phyloP scores from a whole-genome alignment of 2,329 filamentous ascomycete species.

The Pezicula rhizophila region DNA sequence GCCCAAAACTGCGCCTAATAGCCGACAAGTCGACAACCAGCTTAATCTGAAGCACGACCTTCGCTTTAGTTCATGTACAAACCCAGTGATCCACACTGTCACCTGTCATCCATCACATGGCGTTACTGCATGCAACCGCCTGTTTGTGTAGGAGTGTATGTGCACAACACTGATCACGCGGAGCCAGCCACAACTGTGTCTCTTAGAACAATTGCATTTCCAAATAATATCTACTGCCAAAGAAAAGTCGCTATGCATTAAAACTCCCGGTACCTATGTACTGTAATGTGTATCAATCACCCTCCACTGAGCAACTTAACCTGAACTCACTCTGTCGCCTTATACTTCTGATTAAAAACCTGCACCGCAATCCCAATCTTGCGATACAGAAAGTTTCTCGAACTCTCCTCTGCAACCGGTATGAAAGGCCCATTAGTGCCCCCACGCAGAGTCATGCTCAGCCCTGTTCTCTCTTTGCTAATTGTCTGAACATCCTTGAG shows the following conservation, averaged over 20 bases:
- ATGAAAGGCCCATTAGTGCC: slow-evolving; percentile 93
- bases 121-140: no score
- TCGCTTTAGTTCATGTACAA: no score
- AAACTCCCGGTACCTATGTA: not conserved
- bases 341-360: slow-evolving; percentile 58
- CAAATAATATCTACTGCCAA: not conserved
- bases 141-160: no score
- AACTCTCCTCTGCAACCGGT: slow-evolving; percentile 82
- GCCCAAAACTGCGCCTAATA: no score
- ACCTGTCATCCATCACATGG: no score
- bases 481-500: slow-evolving; percentile 96
- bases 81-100: no score
- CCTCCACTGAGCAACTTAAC: not conserved
- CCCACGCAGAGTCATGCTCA: slow-evolving; percentile 82
- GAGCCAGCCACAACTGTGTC: no score
- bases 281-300: no score
- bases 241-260: not conserved
- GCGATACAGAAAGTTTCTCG: slow-evolving; percentile 55
- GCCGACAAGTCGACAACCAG: no score
- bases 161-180: no score
- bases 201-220: no score
- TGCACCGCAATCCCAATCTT: slow-evolving; percentile 62
- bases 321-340: slow-evolving; percentile 23
- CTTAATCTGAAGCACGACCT: no score
- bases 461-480: slow-evolving; percentile 88